Percentiles rank a stretch among this genome's conserved stretches.
Conservation (phyloP, 176 grass and related monocot species). For the Musa beccarii region DNA sequence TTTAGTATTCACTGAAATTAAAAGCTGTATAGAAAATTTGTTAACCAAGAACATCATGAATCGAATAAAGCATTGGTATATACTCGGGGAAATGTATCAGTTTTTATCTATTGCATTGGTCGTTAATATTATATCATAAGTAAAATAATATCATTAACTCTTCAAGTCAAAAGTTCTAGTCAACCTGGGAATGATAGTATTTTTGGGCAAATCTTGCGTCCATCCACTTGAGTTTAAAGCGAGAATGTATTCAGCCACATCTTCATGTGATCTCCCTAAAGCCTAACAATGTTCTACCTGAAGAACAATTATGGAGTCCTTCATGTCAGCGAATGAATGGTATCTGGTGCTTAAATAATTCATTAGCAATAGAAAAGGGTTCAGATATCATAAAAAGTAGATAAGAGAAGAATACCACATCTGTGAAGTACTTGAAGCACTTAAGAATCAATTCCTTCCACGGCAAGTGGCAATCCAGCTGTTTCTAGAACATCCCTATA, state of each 20-base stretch:
- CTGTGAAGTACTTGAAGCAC: not conserved
- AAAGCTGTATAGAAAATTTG: too few relatives aligned
- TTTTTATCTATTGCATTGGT: too few relatives aligned
- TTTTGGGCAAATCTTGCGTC: not conserved
- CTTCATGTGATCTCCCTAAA: not conserved
- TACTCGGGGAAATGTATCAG: too few relatives aligned
- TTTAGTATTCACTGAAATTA: too few relatives aligned
- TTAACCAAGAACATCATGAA: too few relatives aligned
- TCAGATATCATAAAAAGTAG: not conserved
- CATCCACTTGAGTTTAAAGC: not conserved
- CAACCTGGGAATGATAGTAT: not conserved
- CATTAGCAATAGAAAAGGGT: not conserved
- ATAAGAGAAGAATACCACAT: not conserved
- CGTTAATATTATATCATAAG: too few relatives aligned
- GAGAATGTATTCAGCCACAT: not conserved
- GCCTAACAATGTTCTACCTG: not conserved
- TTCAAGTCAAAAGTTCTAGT: not conserved
- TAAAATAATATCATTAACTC: too few relatives aligned
- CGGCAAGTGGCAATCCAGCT: not conserved
- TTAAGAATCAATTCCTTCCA: slow-evolving; percentile 3
- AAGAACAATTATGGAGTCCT: not conserved
- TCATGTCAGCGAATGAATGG: not conserved
- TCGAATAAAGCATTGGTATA: too few relatives aligned
- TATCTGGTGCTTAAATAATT: slow-evolving; percentile 9
- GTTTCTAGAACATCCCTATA: too few relatives aligned